phyloP scores from a whole-genome alignment of 2,329 filamentous ascomycete species.

The Sporothrix euskadiensis region DNA sequence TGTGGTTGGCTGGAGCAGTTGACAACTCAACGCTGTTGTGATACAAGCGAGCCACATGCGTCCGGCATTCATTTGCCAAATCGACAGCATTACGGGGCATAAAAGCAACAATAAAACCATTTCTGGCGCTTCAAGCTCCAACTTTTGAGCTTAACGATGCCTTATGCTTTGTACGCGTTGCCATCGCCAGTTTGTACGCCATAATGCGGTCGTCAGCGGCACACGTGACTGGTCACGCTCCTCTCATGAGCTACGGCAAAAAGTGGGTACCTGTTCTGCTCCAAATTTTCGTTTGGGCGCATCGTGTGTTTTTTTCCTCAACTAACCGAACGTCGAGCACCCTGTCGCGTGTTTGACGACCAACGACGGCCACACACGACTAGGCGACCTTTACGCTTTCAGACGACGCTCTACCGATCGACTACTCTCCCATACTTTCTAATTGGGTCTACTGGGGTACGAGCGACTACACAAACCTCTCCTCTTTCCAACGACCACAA shows the following conservation, averaged over 20 bases:
- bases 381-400: background rate
- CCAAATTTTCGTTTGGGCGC: slow-evolving; percentile 9
- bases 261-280: slow-evolving; percentile 18
- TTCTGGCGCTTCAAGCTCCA: too few relatives aligned
- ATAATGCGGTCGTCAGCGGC: too few relatives aligned
- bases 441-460: background rate
- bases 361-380: background rate
- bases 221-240: slow-evolving; percentile 5
- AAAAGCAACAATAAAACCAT: background rate
- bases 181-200: background rate
- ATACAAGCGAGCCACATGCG: slow-evolving; percentile 5
- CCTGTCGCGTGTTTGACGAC: background rate
- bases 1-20: slow-evolving; percentile 23
- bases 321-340: background rate
- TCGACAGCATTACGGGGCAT: background rate
- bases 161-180: too few relatives aligned
- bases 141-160: too few relatives aligned
- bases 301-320: slow-evolving; percentile 13
- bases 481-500: background rate
- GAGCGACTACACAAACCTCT: background rate
- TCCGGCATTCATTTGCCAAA: too few relatives aligned
- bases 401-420: too few relatives aligned
- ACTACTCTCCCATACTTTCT: background rate
- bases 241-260: background rate
- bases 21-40: slow-evolving; percentile 8